Evolutionary conservation across 192 early-diverging fungal genomes (phyloP).

Genomic region (Entomortierella parvispora): DNA sequence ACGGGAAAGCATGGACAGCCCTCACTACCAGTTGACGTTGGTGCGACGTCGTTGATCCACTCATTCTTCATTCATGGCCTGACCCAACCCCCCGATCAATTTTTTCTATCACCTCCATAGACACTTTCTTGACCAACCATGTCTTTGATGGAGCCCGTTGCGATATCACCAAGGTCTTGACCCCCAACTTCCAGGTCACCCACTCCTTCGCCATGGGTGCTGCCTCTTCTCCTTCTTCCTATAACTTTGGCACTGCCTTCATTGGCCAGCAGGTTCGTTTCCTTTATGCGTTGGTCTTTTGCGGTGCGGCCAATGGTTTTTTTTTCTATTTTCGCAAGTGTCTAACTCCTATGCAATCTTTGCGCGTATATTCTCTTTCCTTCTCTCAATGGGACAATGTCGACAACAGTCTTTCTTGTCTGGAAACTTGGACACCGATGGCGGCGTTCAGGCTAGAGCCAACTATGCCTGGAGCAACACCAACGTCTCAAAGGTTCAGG

Average conservation of each 20-base stretch:
- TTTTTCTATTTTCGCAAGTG: neutral
- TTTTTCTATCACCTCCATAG: conserved; percentile 49
- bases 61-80: too few relatives aligned
- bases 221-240: conserved; percentile 80
- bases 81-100: neutral
- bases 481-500: conserved; percentile 72
- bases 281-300: neutral
- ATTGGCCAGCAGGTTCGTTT: conserved; percentile 74
- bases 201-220: conserved; percentile 93
- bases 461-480: conserved; percentile 84
- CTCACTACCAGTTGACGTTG: too few relatives aligned
- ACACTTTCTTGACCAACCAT: conserved; percentile 85
- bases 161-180: conserved; percentile 92
- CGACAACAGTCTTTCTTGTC: conserved; percentile 90
- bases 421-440: conserved; percentile 94
- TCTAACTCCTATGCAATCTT: too few relatives aligned
- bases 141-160: conserved; percentile 96
- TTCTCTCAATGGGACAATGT: too few relatives aligned
- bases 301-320: neutral
- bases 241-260: conserved; percentile 93
- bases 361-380: too few relatives aligned
- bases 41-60: too few relatives aligned
- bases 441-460: conserved; percentile 83
- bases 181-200: conserved; percentile 93
- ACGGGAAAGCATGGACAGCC: too few relatives aligned